phyloP scores from a whole-genome alignment of 495 filamentous ascomycete species.

The Cetradonia linearis region DNA sequence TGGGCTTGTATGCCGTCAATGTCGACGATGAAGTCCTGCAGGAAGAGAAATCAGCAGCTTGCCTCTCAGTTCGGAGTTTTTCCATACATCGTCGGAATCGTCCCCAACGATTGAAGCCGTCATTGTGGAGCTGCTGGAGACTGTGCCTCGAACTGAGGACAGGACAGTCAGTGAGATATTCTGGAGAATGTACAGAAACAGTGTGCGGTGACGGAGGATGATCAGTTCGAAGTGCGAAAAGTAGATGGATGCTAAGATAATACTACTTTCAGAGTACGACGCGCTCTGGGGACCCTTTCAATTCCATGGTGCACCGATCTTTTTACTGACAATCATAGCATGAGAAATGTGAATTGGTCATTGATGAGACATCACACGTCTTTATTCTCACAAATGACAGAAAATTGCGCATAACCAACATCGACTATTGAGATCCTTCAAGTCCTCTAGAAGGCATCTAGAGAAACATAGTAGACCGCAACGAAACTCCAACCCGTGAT shows the following conservation, averaged over 20 bases:
- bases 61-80: neutral
- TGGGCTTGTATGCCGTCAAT: constrained; percentile 67
- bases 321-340: neutral
- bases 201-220: neutral
- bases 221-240: neutral
- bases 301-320: neutral
- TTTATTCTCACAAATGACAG: neutral
- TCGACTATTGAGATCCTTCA: constrained; percentile 10
- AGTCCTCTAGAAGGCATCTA: constrained; percentile 2
- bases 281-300: too few relatives aligned
- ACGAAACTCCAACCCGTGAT: constrained; percentile 2
- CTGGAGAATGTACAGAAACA: neutral
- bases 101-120: constrained; percentile 38
- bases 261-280: too few relatives aligned
- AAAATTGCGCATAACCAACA: constrained; percentile 13
- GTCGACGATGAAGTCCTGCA: constrained; percentile 54
- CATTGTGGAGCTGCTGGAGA: neutral
- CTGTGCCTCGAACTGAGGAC: neutral
- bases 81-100: constrained; percentile 43
- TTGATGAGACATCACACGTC: neutral
- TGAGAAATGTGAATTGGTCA: too few relatives aligned
- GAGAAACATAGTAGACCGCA: neutral
- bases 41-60: neutral
- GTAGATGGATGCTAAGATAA: neutral
- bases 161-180: neutral